A percentile compares a stretch with the other conserved stretches of the same genome.
Conservation (phyloP, 73 alveolate genomes). For the Uronychia binucleata region DNA sequence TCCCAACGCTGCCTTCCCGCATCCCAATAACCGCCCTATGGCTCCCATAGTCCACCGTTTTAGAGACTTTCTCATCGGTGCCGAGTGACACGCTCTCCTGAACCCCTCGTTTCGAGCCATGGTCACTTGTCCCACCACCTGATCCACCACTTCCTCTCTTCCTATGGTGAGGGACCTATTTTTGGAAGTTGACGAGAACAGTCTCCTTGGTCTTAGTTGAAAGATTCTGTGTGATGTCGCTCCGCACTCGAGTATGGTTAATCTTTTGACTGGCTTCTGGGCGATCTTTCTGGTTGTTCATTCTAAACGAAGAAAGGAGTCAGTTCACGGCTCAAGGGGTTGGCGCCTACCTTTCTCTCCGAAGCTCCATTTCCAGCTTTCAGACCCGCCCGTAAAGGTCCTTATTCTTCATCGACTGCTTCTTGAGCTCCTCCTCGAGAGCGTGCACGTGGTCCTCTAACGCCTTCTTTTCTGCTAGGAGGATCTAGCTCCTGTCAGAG, state of each 20-base stretch:
- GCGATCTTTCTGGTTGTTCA: background rate
- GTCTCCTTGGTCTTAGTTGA: background rate
- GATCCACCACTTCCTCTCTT: background rate
- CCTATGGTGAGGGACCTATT: background rate
- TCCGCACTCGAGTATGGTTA: constrained; percentile 1
- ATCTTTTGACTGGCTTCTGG: background rate
- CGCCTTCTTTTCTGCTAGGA: background rate
- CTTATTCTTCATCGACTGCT: constrained; percentile 1
- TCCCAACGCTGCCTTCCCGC: too few species aligned
- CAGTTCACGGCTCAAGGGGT: background rate
- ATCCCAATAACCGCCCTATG: too few species aligned
- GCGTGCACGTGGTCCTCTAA: background rate
- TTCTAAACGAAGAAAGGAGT: background rate
- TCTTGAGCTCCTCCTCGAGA: constrained; percentile 14
- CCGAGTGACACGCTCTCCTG: too few species aligned
- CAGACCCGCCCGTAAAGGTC: background rate
- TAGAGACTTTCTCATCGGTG: too few species aligned
- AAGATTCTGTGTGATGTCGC: background rate
- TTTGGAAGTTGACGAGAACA: background rate
- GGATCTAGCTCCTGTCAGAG: background rate
- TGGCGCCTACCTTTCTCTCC: background rate
- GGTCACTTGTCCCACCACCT: background rate
- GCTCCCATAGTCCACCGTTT: too few species aligned
- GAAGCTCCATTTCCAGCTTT: constrained; percentile 2
- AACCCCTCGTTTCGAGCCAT: background rate